Evolutionary conservation across 148 eudicot genomes (phyloP), one percentile per base, ranked within the genome.

Genomic region (Dysphania ambrosioides): DNA sequence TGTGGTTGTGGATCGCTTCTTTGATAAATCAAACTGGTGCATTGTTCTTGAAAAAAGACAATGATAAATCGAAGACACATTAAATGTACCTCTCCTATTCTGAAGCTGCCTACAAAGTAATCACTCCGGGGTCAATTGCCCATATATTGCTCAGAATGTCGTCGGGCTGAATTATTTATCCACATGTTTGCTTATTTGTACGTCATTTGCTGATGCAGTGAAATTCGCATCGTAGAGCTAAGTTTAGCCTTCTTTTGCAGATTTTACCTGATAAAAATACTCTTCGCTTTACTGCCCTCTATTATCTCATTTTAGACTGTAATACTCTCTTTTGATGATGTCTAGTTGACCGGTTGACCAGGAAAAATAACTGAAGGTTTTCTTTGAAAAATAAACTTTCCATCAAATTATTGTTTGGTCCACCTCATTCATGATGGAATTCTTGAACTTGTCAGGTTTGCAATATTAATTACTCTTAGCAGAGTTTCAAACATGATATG

Each of bases 1-100:
- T 13, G 83, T 90, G 26, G 74, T 94, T n/a, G 88, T 91, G 65
- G 97, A 94, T 81, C 88, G 85, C 21, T 94, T 91, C 77, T 94
- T 78, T 47, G 98, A 94, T 83, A 94, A 94, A 80, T 94, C 98
- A 40, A 94, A 94, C 71, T 94, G 98, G 97, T 94, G 98, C 71
- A 84, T 94, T 35, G 85, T 94, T 74, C 97, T 94, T 31, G 82
- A 91, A 82, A 91, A 88, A 82, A 90, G 82, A 66, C 66, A 69
- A 63, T 85, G 85, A 87, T 24, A 23, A 42, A 47, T 26, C 26
- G 59, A 73, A 64, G 47, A 19, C 53, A 8, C n/a, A 38, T 21
- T 41, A 41, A 57, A 21, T 63, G 24, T 40, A n/a, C 31, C 68
- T 36, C 9, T 40, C 34, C 35, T 36, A 16, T 30, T 18, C 42